These are phyloP conservation scores for Sideroxylon spinosum DNA, from an alignment of 179 eudicot species.

Conservation along the genomic window DNA sequence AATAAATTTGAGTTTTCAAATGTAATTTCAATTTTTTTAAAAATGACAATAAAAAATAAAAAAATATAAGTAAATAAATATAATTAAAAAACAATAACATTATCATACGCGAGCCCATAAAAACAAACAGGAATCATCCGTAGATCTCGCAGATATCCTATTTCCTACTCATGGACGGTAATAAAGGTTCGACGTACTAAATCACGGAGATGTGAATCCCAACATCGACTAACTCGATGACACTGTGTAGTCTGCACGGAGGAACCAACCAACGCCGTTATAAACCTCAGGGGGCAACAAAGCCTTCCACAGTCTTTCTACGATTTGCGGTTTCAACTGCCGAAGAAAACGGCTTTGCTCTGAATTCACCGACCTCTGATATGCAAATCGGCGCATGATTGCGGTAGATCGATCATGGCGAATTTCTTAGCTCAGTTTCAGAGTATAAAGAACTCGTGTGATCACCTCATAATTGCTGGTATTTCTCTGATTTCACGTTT, in stretches of 20 bases:
- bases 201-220: slow-evolving; percentile 9
- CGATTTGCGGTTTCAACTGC: no score
- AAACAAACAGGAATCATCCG: no score
- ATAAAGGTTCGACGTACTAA: background rate
- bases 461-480: slow-evolving; percentile 84
- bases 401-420: slow-evolving; percentile 61
- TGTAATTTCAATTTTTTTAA: no score
- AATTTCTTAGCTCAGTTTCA: slow-evolving; percentile 90
- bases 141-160: background rate
- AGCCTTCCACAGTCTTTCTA: no score
- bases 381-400: slow-evolving; percentile 31
- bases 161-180: background rate
- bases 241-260: no score
- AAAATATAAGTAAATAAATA: no score
- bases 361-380: background rate
- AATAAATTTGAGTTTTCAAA: no score
- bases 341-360: background rate
- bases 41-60: no score
- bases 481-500: slow-evolving; percentile 5
- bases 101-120: no score
- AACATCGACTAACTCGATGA: background rate
- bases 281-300: no score
- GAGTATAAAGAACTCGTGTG: slow-evolving; percentile 59
- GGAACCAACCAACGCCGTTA: no score
- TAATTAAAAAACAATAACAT: no score